Conservation (phyloP, 2,329 filamentous ascomycete genomes). For the Coniochaeta prunicola region DNA sequence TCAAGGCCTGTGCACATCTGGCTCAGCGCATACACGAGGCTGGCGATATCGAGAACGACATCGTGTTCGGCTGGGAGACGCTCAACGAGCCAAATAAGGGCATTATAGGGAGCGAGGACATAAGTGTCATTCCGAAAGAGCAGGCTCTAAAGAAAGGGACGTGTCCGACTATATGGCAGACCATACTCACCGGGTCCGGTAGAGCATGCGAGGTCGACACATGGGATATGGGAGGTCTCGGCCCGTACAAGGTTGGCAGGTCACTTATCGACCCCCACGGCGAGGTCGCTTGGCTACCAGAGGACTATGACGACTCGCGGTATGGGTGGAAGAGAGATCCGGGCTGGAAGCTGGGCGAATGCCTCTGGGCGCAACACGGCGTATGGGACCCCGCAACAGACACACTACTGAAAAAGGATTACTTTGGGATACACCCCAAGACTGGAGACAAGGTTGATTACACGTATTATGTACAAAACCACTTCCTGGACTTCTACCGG, state of each 20-base stretch:
- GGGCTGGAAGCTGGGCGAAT: constrained; percentile 88
- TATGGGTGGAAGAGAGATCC: constrained; percentile 89
- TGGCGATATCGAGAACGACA: constrained; percentile 76
- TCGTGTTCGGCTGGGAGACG: constrained; percentile 93
- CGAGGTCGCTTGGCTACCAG: constrained; percentile 73
- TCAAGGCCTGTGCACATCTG: constrained; percentile 72
- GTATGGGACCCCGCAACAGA: constrained; percentile 84
- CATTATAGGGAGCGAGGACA: constrained; percentile 73
- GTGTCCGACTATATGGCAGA: constrained; percentile 89
- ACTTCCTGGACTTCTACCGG: constrained; percentile 83
- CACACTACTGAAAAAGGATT: constrained; percentile 72
- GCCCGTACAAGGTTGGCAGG: constrained; percentile 82
- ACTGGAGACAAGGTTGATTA: constrained; percentile 72
- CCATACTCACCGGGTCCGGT: constrained; percentile 85
- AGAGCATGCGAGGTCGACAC: constrained; percentile 82
- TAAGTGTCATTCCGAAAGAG: constrained; percentile 74
- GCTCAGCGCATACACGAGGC: constrained; percentile 82
- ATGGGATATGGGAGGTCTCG: constrained; percentile 90
- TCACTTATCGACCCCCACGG: constrained; percentile 83
- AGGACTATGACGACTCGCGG: constrained; percentile 73
- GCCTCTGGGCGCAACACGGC: constrained; percentile 93
- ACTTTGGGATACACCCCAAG: constrained; percentile 73
- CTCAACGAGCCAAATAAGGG: constrained; percentile 93
- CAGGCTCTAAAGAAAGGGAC: constrained; percentile 91
- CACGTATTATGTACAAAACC: constrained; percentile 80